phyloP scores from a whole-genome alignment of 345 rosid species.

The Balakata baccata region DNA sequence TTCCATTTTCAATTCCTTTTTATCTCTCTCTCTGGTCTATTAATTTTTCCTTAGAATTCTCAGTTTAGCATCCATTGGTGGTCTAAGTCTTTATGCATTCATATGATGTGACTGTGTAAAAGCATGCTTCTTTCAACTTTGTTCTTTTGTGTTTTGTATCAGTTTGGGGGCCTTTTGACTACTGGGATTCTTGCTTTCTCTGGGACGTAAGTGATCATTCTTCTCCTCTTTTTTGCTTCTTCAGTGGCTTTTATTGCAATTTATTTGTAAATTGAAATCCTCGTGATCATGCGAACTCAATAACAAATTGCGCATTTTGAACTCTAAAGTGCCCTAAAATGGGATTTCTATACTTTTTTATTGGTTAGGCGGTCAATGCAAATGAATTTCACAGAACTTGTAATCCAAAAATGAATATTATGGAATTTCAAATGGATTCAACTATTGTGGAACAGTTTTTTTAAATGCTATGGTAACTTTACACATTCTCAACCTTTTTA shows the following conservation, averaged over 20 bases:
- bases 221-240: slow-evolving; percentile 6
- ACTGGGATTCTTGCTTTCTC: slow-evolving; percentile 79
- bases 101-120: background rate
- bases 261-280: background rate
- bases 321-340: background rate
- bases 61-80: too few relatives aligned
- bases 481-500: too few relatives aligned
- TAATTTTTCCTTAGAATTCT: background rate
- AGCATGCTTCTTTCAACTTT: background rate
- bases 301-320: background rate
- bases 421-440: background rate
- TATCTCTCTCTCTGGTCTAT: background rate
- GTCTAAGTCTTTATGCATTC: too few relatives aligned
- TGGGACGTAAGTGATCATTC: slow-evolving; percentile 67
- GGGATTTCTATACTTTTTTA: background rate
- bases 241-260: background rate
- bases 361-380: background rate
- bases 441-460: background rate
- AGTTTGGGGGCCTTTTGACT: slow-evolving; percentile 92
- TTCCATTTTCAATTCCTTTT: background rate
- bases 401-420: background rate
- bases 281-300: background rate
- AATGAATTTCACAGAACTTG: background rate
- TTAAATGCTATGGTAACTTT: too few relatives aligned
- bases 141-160: slow-evolving; percentile 23